A percentile compares a stretch with the other conserved stretches of the same genome.
Conservation (phyloP, 2,329 filamentous ascomycete genomes). For the Didymella pomorum region DNA sequence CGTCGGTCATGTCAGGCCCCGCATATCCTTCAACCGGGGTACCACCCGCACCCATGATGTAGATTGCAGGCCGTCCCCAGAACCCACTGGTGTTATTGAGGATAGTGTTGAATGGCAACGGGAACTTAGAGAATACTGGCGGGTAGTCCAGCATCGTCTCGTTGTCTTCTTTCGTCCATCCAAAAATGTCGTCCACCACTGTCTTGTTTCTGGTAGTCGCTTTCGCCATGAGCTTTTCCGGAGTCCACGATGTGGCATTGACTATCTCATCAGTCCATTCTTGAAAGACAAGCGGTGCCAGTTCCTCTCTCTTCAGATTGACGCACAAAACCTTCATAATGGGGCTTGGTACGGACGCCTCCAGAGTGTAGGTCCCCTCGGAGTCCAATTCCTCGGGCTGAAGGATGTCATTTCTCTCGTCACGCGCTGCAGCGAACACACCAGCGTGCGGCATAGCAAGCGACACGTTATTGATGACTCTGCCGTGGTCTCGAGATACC, state of each 20-base stretch:
- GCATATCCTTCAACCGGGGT: conserved; percentile 20
- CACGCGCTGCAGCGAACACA: conserved; percentile 69
- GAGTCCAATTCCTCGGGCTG: conserved; percentile 69
- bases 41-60: conserved; percentile 63
- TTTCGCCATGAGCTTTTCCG: conserved; percentile 19
- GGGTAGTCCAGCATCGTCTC: conserved; percentile 57
- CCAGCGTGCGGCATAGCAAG: conserved; percentile 79
- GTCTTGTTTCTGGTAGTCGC: conserved; percentile 51
- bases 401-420: conserved; percentile 69
- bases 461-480: conserved; percentile 77
- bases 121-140: conserved; percentile 58
- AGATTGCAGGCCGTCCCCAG: conserved; percentile 64
- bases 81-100: conserved; percentile 47
- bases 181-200: conserved; percentile 73
- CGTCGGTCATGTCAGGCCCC: conserved; percentile 29
- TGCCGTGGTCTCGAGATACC: conserved; percentile 58
- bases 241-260: conserved; percentile 34
- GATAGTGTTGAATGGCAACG: conserved; percentile 69
- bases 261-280: conserved; percentile 58
- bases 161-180: conserved; percentile 68
- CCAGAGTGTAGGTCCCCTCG: conserved; percentile 72
- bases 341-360: conserved; percentile 74
- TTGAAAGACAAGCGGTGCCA: conserved; percentile 71
- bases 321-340: conserved; percentile 76
- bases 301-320: conserved; percentile 66